Evolutionary conservation across 2,329 filamentous ascomycete genomes (phyloP), one percentile per base, ranked within the genome.

Genomic region (Alternaria brassicae): DNA sequence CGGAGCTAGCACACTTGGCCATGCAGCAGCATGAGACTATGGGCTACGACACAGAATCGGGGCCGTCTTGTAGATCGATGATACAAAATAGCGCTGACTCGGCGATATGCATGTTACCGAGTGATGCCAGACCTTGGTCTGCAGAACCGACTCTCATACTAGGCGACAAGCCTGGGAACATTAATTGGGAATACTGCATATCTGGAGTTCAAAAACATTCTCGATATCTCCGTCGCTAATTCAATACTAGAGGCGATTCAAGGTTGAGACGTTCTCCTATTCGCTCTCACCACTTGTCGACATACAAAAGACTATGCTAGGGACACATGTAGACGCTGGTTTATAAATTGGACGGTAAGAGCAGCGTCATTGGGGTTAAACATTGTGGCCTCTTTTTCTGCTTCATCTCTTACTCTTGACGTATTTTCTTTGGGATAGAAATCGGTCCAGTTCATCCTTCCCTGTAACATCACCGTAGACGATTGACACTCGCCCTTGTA

Each of bases 11-110:
- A 34, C 17, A 23, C 17, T 47, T 50, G 32, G 32, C 53, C 44
- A 34, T 56, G 53, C 47, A 51, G 39, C 47, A 41, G 57, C 53
- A 56, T 48, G 37, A 37, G 40, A 32, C 40, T 49, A 41, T 39
- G 25, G 42, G 42, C 10, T 19, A 30, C 40, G 19, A 10, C n/a
- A 52, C 10, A 19, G 21, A 6, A 23, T 37, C 23, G 30, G 19
- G 52, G 40, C 10, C 19, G 28, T 19, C 17, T 28, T 27, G 13
- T 21, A 8, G n/a, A 34, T 23, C 44, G 19, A 48, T 12, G 30
- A 25, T 25, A 13, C 19, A 23, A 15, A 48, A 6, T 30, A 48
- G 19, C 19, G 15, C 19, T n/a, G 21, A 48, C 30, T 21, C 19
- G 36, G 30, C 30, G 28, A 48, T 23, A 15, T 34, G 15, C 44